Percentiles rank a stretch among this genome's conserved stretches.
Conservation (phyloP, 225 moss, liverwort and hornwort genomes). For the Polytrichum formosum region DNA sequence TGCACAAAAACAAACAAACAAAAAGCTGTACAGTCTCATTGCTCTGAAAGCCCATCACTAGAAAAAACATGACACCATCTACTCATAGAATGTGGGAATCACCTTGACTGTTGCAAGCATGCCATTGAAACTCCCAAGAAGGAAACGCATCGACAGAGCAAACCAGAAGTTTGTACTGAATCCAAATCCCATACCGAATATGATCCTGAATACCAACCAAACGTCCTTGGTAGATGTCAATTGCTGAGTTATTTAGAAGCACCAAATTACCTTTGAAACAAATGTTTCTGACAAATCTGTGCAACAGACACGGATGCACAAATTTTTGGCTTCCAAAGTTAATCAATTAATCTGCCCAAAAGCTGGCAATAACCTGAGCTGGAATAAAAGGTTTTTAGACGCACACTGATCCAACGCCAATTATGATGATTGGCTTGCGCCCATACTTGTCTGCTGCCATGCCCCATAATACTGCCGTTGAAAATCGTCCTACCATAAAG, state of each 20-base stretch:
- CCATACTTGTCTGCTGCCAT: constrained; percentile 66
- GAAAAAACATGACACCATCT: not conserved
- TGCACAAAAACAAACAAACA: constrained; percentile 9
- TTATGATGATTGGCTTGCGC: constrained; percentile 51
- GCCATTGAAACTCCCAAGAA: constrained; percentile 69
- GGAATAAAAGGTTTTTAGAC: constrained; percentile 10
- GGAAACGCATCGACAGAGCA: constrained; percentile 45
- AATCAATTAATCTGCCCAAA: not conserved
- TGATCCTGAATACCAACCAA: constrained; percentile 20
- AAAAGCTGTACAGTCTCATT: no score
- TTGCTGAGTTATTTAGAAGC: not conserved
- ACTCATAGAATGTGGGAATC: constrained; percentile 3
- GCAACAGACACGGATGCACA: no score
- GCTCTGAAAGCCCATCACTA: no score
- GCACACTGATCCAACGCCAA: constrained; percentile 60
- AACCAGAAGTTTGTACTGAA: constrained; percentile 50
- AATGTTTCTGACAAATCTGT: no score
- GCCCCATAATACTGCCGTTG: constrained; percentile 63
- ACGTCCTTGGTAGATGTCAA: not conserved
- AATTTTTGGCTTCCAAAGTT: no score
- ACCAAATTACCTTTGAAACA: not conserved
- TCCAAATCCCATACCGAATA: constrained; percentile 59
- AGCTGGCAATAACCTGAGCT: no score
- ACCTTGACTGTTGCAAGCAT: constrained; percentile 77
- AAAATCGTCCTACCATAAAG: constrained; percentile 69